Base-by-base conservation (phyloP, 441 rosid species). In the Populus hybrid region DNA sequence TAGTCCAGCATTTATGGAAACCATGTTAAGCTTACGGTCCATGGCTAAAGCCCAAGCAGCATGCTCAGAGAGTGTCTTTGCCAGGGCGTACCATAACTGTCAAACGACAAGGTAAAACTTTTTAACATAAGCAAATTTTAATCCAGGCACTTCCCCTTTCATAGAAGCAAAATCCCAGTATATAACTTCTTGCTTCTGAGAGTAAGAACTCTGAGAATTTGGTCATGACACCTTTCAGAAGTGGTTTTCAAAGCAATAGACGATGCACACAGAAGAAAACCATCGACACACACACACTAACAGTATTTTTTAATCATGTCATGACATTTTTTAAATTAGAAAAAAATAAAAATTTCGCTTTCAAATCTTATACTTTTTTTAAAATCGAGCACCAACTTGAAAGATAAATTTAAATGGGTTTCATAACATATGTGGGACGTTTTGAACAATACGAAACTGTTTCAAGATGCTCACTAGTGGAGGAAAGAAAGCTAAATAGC, bases 11-110 rank as follows among this genome's bases (percentile, higher is more conserved):
- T 92, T 93, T 67, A 93, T 81, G 32, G 94, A 90, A 32, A 93
- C 94, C 98, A 93, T 90, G 83, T 89, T 86, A 6, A 93, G 86
- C 86, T 80, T 84, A 1, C 98, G 87, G 68, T 92, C 98, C 98
- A 88, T 92, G n/a, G 97, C 95, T 67, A 93, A 77, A n/a, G 93
- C 98, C 98, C 98, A 93, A 8, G 94, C 97, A 18, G 97, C 94
- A 78, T 92, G 87, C 77, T 93, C 98, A 0, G 95, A 86, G 5
- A 85, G 87, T 38, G 95, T 93, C 84, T 93, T 92, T 3, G 95
- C 90, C 46, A 90, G 79, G 1, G 97, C 95, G 63, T 93, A 84
- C 97, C 98, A 93, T 36, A 93, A 70, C 98, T 92, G 83, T 26
- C 79, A 34, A 78, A 38, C 50, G 46, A 36, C 50, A 3, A 30